phyloP scores from a whole-genome alignment of 139 green algal species.

The Tetradesmus lagerheimii region DNA sequence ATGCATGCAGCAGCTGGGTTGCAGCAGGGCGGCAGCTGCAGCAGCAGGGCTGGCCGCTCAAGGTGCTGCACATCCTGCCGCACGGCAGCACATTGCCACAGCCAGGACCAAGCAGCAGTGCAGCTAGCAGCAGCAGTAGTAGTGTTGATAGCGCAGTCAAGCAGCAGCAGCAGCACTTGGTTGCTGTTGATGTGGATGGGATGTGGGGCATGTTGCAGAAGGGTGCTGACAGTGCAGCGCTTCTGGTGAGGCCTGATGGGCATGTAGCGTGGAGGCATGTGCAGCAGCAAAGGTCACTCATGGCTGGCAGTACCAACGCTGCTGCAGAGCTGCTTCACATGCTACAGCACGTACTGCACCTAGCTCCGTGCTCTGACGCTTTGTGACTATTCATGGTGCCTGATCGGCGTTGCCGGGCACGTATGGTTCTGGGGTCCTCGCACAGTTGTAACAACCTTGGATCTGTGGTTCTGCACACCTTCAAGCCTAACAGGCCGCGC shows the following conservation, averaged over 20 bases:
- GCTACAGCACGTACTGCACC: neutral
- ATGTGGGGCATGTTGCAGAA: constrained; percentile 43
- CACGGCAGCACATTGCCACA: neutral
- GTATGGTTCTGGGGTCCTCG: too few relatives aligned
- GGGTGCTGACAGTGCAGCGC: constrained; percentile 20
- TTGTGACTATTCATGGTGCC: neutral
- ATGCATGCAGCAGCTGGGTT: constrained; percentile 28
- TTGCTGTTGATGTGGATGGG: constrained; percentile 19
- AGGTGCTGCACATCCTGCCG: constrained; percentile 41
- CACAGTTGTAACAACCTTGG: too few relatives aligned
- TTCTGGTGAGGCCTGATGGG: constrained; percentile 88
- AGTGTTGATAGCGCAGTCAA: neutral
- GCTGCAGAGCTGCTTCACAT: neutral
- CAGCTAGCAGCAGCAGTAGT: constrained; percentile 14
- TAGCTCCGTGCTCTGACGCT: neutral
- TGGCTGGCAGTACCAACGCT: too few relatives aligned
- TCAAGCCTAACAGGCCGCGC: too few relatives aligned
- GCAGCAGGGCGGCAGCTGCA: constrained; percentile 24
- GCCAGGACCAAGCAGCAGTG: too few relatives aligned
- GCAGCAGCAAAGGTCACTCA: neutral
- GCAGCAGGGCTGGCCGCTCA: constrained; percentile 32
- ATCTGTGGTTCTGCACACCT: too few relatives aligned
- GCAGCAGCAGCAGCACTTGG: neutral
- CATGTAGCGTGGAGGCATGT: constrained; percentile 81
- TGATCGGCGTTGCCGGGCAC: neutral